Conservation (phyloP, 179 eudicot genomes). For the Heliamphora pulchella region DNA sequence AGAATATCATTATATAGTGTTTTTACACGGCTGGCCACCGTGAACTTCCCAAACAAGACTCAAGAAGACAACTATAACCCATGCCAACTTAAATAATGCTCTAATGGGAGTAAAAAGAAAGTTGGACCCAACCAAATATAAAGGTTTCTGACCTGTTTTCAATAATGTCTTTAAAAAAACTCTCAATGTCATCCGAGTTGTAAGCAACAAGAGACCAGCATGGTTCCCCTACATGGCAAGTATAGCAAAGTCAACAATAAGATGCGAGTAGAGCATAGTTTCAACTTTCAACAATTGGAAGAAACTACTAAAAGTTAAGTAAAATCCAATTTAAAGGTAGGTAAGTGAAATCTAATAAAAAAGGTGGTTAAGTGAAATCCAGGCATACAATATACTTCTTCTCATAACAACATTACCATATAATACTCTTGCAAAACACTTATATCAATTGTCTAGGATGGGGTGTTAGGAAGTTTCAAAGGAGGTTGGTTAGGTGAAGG, state of each 20-base stretch:
- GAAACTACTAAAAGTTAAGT: not conserved
- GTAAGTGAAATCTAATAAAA: not conserved
- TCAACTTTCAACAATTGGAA: not conserved
- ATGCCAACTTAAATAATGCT: not conserved
- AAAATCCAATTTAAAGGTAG: not conserved
- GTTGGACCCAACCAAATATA: not conserved
- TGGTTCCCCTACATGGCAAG: slow-evolving; percentile 51
- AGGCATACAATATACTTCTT: no score
- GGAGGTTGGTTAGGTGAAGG: no score
- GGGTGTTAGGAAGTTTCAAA: no score
- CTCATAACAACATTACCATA: slow-evolving; percentile 3
- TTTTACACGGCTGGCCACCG: not conserved
- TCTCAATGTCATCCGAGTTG: slow-evolving; percentile 62
- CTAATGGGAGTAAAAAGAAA: not conserved
- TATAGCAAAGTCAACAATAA: not conserved
- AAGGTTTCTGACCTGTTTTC: slow-evolving; percentile 48
- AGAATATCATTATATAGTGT: not conserved
- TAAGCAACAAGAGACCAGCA: slow-evolving; percentile 72
- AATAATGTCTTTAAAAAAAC: slow-evolving; percentile 68
- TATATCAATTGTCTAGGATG: no score
- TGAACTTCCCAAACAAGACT: slow-evolving; percentile 1
- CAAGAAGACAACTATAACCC: not conserved
- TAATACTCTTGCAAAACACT: not conserved
- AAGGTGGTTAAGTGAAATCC: not conserved
- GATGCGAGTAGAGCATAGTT: not conserved